Evolutionary conservation across 2,329 filamentous ascomycete species (phyloP), one percentile per base, ranked within the genome.

Genomic region (Claviceps humidiphila): DNA sequence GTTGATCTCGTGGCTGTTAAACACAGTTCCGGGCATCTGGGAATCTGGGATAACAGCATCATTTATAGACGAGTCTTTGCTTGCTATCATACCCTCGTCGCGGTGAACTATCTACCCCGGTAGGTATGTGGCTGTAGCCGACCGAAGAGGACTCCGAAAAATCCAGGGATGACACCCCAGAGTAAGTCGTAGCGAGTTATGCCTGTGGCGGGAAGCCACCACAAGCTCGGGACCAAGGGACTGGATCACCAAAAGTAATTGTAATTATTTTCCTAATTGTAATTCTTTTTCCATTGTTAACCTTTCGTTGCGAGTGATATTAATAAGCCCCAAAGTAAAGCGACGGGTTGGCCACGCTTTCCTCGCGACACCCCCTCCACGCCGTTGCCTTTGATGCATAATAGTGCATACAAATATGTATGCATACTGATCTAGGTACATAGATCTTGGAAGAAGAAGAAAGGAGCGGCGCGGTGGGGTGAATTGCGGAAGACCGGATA

Each of bases 41-140:
- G 42, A 43, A 3, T 40, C 14, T 40, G 40, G n/a, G 20, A 42
- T 45, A 43, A 52, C 45, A 11, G 38, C 24, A 38, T 52, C 24
- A 45, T 52, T 52, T 52, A 52, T 52, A 52, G 44, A 51, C n/a
- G 43, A 47, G 20, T 30, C n/a, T 20, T 13, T 20, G 17, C 22
- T 11, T 17, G 6, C 14, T n/a, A 43, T 22, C 9, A 43, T 43
- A 17, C 41, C 11, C 20, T 43, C 26, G 17, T 20, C 17, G 17
- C 20, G 14, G 17, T 43, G 41, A 43, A 43, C 42, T 24, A 22
- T 24, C 41, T 22, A 20, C 9, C 8, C 17, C 3, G 20, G 40
- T 42, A 13, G 8, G 8, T 3, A 24, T 24, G 42, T 43, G 42
- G n/a, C 42, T 43, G 20, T 43, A 14, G 13, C 20, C 42, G 42